phyloP scores from a whole-genome alignment of 129 eudicot genomes.

The Chrysanthemum lavandulifolium region DNA sequence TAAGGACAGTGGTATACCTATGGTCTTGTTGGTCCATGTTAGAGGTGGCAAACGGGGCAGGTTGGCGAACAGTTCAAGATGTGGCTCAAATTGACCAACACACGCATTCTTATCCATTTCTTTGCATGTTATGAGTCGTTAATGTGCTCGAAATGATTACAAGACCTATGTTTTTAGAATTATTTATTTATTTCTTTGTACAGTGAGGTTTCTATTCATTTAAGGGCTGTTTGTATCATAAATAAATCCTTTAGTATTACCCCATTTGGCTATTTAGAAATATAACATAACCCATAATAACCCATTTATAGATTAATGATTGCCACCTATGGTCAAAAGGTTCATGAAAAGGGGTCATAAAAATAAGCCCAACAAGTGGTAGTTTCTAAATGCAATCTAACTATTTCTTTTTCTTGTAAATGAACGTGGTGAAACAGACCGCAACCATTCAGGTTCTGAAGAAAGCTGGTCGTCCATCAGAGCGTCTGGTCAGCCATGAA shows the following conservation, averaged over 20 bases:
- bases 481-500: constrained; percentile 85
- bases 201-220: no score
- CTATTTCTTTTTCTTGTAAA: not conserved
- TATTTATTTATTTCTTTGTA: no score
- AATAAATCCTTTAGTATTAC: not conserved
- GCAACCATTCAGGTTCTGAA: constrained; percentile 91
- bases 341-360: not conserved
- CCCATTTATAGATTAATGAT: not conserved
- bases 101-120: no score
- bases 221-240: no score
- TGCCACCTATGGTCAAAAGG: not conserved
- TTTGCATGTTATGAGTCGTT: no score
- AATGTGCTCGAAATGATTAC: no score
- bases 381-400: constrained; percentile 9
- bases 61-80: no score
- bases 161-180: no score
- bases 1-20: no score
- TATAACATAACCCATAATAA: not conserved
- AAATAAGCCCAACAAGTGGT: not conserved
- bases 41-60: no score
- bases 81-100: no score
- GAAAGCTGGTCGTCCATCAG: constrained; percentile 96
- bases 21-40: no score
- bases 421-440: constrained; percentile 44
- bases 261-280: not conserved